Percentiles rank a stretch among this genome's conserved stretches.
Conservation (phyloP, 2,329 filamentous ascomycete species). For the Anthostomella pinea region DNA sequence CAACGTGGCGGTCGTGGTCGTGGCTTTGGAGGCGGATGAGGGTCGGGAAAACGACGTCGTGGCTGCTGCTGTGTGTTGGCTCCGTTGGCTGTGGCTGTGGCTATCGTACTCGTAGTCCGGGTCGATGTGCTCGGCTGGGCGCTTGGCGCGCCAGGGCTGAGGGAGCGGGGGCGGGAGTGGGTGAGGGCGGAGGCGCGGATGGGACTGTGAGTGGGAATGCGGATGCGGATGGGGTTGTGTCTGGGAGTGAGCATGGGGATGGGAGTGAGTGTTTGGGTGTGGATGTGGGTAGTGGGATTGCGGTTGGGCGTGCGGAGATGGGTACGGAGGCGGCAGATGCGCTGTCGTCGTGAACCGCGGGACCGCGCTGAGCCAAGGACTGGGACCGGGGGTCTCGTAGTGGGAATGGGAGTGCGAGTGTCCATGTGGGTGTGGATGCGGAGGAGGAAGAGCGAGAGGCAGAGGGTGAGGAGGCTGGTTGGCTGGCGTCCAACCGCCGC, state of each 20-base stretch:
- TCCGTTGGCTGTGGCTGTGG: conserved; percentile 12
- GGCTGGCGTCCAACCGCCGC: conserved; percentile 29
- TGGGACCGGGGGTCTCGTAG: conserved; percentile 29
- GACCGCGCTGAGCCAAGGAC: conserved; percentile 44
- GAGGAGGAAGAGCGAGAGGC: too few relatives aligned
- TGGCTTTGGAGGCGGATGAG: neutral
- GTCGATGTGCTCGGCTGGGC: conserved; percentile 27
- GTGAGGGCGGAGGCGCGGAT: conserved; percentile 5
- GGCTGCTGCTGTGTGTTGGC: conserved; percentile 2
- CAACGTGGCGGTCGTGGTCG: neutral
- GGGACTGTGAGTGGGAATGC: conserved; percentile 6
- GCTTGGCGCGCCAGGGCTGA: conserved; percentile 22
- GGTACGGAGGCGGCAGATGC: conserved; percentile 11
- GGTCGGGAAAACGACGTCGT: conserved; percentile 1
- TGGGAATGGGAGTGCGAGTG: conserved; percentile 12
- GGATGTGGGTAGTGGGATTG: conserved; percentile 17
- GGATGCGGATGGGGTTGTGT: conserved; percentile 4
- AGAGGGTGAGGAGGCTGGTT: conserved; percentile 16
- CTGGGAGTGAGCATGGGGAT: conserved; percentile 1
- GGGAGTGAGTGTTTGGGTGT: conserved; percentile 4
- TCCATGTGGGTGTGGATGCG: conserved; percentile 9
- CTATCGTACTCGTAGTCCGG: neutral
- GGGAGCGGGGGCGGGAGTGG: conserved; percentile 2
- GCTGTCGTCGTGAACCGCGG: conserved; percentile 35
- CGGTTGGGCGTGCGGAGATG: conserved; percentile 11